Percentiles rank a stretch among this genome's conserved stretches.
Evolutionary conservation across 2,329 filamentous ascomycete genomes (phyloP).

Genomic region (Fusarium illudens): DNA sequence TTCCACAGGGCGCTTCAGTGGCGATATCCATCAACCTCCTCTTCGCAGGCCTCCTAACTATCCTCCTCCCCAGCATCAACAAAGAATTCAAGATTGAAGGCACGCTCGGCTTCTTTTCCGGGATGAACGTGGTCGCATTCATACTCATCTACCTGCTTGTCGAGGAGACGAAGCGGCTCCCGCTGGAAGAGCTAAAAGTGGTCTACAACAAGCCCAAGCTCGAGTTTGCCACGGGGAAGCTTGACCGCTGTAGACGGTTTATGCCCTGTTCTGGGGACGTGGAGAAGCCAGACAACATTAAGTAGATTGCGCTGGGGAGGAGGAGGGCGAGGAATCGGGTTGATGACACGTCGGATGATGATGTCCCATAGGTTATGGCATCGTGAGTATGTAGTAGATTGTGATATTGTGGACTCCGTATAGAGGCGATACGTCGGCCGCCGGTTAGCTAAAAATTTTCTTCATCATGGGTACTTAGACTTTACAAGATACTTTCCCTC

Average conservation of each 20-base stretch:
- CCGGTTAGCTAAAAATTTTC: too few species aligned
- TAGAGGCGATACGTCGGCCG: too few species aligned
- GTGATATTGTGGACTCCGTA: too few species aligned
- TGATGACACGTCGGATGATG: background rate
- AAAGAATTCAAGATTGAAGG: constrained; percentile 43
- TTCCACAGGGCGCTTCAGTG: constrained; percentile 53
- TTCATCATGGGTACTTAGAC: too few species aligned
- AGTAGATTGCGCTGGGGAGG: constrained; percentile 9
- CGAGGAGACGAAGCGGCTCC: constrained; percentile 58
- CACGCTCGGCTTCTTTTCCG: constrained; percentile 53
- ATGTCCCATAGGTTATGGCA: background rate
- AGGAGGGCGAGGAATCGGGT: background rate
- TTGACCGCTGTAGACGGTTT: constrained; percentile 45
- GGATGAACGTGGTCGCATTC: constrained; percentile 55
- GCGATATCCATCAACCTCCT: constrained; percentile 58
- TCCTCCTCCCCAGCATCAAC: constrained; percentile 51
- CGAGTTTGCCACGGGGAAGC: constrained; percentile 50
- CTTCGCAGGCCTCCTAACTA: constrained; percentile 56
- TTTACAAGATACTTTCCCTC: too few species aligned
- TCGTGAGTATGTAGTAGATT: too few species aligned
- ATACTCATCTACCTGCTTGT: constrained; percentile 57
- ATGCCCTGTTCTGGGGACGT: background rate
- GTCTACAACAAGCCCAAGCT: constrained; percentile 43
- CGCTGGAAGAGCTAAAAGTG: constrained; percentile 51
- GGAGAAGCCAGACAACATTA: background rate